phyloP scores from a whole-genome alignment of 1,284 basidiomycete genomes.

The Gomphus bonarii region DNA sequence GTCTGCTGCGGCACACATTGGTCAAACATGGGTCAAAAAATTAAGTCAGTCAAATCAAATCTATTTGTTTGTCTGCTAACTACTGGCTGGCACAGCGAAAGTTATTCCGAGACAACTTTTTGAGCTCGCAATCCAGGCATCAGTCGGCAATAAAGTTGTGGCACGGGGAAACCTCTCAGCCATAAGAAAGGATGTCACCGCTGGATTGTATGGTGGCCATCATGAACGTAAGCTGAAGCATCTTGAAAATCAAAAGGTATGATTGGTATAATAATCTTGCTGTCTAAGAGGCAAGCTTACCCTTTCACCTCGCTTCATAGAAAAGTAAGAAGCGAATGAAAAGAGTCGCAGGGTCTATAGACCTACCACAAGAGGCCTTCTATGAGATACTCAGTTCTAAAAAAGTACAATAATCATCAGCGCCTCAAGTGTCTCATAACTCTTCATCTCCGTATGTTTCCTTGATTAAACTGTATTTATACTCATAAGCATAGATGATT shows the following conservation, averaged over 20 bases:
- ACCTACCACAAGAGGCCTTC: slow-evolving; percentile 87
- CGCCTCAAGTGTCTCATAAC: slow-evolving; percentile 23
- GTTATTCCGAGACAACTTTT: slow-evolving; percentile 91
- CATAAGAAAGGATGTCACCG: slow-evolving; percentile 89
- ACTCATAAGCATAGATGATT: slow-evolving; percentile 12
- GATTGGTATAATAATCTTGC: background rate
- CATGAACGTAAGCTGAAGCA: slow-evolving; percentile 91
- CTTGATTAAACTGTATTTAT: slow-evolving; percentile 58
- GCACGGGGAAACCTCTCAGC: slow-evolving; percentile 86
- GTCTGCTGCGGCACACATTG: slow-evolving; percentile 61
- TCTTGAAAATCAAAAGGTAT: slow-evolving; percentile 79
- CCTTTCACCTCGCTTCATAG: background rate
- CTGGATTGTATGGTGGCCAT: slow-evolving; percentile 87
- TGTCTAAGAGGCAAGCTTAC: background rate
- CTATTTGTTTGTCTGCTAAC: background rate
- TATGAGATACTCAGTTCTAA: slow-evolving; percentile 69
- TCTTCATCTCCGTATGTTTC: slow-evolving; percentile 88
- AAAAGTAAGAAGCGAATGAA: slow-evolving; percentile 81
- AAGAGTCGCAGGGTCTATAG: slow-evolving; percentile 65
- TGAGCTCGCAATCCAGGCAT: slow-evolving; percentile 87
- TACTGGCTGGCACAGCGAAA: slow-evolving; percentile 43
- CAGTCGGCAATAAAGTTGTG: slow-evolving; percentile 78
- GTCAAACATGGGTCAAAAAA: slow-evolving; percentile 79
- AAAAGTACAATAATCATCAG: slow-evolving; percentile 9
- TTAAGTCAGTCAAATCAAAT: slow-evolving; percentile 48